phyloP scores from a whole-genome alignment of 192 early-diverging fungal species.

The Diversispora epigaea region DNA sequence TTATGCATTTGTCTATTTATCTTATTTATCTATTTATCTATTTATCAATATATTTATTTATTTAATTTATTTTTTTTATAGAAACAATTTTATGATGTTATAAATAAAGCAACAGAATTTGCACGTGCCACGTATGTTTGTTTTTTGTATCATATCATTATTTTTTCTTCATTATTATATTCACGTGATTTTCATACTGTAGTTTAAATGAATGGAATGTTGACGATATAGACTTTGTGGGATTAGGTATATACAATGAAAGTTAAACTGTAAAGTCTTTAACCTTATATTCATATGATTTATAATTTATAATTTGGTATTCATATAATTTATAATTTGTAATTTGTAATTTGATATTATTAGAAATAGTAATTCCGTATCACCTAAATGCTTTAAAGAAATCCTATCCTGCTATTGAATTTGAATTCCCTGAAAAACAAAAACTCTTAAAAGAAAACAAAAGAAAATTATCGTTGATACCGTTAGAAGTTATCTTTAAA shows the following conservation, averaged over 20 bases:
- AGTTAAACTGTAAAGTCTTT: no score
- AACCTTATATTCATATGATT: no score
- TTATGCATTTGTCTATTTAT: no score
- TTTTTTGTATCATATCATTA: slow-evolving; percentile 1
- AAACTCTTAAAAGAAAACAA: neutral
- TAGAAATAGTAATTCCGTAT: slow-evolving; percentile 19
- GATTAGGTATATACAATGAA: neutral
- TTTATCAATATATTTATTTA: no score
- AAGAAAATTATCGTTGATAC: slow-evolving; percentile 12
- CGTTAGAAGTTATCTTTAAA: slow-evolving; percentile 4
- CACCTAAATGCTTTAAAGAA: neutral
- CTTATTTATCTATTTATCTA: no score
- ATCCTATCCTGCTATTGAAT: neutral
- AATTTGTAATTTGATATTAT: neutral
- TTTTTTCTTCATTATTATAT: neutral
- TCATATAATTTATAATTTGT: no score
- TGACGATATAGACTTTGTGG: neutral
- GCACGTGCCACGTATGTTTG: neutral
- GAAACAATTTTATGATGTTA: neutral
- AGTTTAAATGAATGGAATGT: slow-evolving; percentile 28
- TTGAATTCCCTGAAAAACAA: slow-evolving; percentile 19
- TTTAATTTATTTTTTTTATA: neutral
- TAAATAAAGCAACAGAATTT: neutral
- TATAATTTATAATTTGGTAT: neutral
- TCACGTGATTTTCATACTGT: neutral